A percentile compares a stretch with the other conserved stretches of the same genome.
Evolutionary conservation across 2,329 filamentous ascomycete species (phyloP).

Genomic region (Blastomyces parvus): DNA sequence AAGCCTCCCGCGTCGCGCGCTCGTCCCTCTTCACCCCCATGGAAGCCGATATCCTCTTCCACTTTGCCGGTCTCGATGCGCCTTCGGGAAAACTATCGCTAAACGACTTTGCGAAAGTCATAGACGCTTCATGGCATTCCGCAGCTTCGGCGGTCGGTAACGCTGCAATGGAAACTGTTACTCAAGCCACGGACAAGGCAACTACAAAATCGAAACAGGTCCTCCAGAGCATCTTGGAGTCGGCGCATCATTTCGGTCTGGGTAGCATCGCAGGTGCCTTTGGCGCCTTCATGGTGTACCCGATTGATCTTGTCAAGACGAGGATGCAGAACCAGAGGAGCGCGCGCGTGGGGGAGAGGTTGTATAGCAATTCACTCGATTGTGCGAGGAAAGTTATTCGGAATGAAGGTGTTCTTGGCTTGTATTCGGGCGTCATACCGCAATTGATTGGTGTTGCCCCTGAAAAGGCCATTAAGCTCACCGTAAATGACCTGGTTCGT

Average conservation of each 20-base stretch:
- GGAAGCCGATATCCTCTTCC: slow-evolving; percentile 97
- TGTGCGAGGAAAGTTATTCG: slow-evolving; percentile 87
- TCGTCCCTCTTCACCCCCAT: slow-evolving; percentile 97
- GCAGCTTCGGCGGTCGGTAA: slow-evolving; percentile 49
- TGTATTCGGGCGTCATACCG: slow-evolving; percentile 91
- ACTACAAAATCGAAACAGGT: slow-evolving; percentile 49
- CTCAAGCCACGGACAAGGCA: slow-evolving; percentile 42
- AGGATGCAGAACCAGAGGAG: slow-evolving; percentile 95
- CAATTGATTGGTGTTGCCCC: slow-evolving; percentile 97
- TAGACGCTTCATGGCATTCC: slow-evolving; percentile 79
- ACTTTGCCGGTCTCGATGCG: slow-evolving; percentile 89
- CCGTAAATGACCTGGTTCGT: slow-evolving; percentile 89
- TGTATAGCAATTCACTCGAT: slow-evolving; percentile 97
- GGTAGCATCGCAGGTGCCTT: slow-evolving; percentile 90
- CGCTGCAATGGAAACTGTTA: slow-evolving; percentile 34
- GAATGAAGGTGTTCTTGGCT: slow-evolving; percentile 79
- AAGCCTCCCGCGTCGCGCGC: slow-evolving; percentile 79
- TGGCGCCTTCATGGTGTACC: slow-evolving; percentile 98
- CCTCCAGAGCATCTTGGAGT: slow-evolving; percentile 59
- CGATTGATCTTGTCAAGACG: slow-evolving; percentile 97
- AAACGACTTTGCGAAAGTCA: slow-evolving; percentile 82
- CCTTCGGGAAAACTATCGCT: slow-evolving; percentile 76
- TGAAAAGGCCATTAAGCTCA: slow-evolving; percentile 98
- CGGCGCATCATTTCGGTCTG: slow-evolving; percentile 79
- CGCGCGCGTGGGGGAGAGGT: slow-evolving; percentile 66